Conservation (phyloP, 2,329 filamentous ascomycete genomes). For the Alternaria sp. region DNA sequence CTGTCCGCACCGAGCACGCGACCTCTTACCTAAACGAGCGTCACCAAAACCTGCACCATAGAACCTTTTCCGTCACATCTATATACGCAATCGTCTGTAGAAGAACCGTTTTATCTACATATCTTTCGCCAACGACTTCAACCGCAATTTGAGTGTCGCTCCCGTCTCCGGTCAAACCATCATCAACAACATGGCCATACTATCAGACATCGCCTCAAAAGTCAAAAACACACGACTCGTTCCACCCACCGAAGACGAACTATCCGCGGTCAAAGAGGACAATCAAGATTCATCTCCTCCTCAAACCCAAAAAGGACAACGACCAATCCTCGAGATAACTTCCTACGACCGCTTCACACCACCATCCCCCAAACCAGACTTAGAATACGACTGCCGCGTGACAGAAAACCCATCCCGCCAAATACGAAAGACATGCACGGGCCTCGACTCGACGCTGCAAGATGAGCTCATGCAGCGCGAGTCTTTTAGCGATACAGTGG, state of each 20-base stretch:
- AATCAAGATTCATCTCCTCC: background rate
- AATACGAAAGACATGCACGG: constrained; percentile 3
- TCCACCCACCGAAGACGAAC: constrained; percentile 1
- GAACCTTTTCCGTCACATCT: background rate
- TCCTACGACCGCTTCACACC: constrained; percentile 13
- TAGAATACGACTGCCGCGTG: constrained; percentile 14
- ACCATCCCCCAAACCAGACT: constrained; percentile 2
- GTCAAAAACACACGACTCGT: constrained; percentile 3
- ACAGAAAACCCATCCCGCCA: constrained; percentile 2
- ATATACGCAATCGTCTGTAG: background rate
- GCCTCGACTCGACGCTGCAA: constrained; percentile 5
- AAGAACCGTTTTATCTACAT: background rate
- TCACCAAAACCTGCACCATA: background rate
- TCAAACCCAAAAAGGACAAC: background rate
- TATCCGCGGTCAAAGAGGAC: background rate
- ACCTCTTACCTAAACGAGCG: background rate
- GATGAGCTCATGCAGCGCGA: constrained; percentile 10
- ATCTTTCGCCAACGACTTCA: background rate
- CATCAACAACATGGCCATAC: background rate
- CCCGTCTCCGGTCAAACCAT: background rate
- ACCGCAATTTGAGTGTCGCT: background rate
- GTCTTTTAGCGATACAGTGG: constrained; percentile 1
- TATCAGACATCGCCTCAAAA: background rate
- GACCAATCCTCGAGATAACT: constrained; percentile 8
- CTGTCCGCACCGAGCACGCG: background rate